phyloP scores from a whole-genome alignment of 2,329 filamentous ascomycete genomes.

The Ceratocystis albifundus region DNA sequence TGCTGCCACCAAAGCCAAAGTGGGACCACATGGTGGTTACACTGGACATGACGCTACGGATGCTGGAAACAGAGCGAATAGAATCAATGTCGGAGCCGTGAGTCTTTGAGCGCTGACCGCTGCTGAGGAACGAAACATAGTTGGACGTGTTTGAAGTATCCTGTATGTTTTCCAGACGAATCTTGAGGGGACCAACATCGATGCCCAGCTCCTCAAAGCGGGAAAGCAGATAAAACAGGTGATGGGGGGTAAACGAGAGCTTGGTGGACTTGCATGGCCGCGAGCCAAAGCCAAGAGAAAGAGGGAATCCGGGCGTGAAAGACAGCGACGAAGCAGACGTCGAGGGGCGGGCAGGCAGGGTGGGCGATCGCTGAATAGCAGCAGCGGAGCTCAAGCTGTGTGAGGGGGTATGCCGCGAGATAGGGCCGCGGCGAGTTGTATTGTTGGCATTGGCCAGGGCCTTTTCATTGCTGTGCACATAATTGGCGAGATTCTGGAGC shows the following conservation, averaged over 20 bases:
- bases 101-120: conserved; percentile 68
- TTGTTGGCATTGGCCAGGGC: conserved; percentile 92
- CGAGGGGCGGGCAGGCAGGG: conserved; percentile 49
- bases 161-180: conserved; percentile 88
- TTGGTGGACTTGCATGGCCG: conserved; percentile 80
- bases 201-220: conserved; percentile 90
- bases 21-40: conserved; percentile 91
- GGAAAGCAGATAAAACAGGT: conserved; percentile 91
- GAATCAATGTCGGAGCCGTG: conserved; percentile 75
- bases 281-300: conserved; percentile 76
- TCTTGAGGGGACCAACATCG: conserved; percentile 87
- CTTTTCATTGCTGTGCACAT: conserved; percentile 95
- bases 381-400: conserved; percentile 51
- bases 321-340: conserved; percentile 59
- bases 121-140: conserved; percentile 90
- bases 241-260: conserved; percentile 84
- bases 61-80: conserved; percentile 89
- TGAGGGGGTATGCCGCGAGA: conserved; percentile 56
- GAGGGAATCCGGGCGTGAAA: conserved; percentile 73
- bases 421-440: conserved; percentile 56
- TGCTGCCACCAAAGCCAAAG: conserved; percentile 69
- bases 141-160: conserved; percentile 75
- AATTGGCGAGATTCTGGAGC: conserved; percentile 79
- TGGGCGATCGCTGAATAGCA: conserved; percentile 41
- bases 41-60: conserved; percentile 92